phyloP scores from a whole-genome alignment of 2,329 filamentous ascomycete species.

The Gremmenia infestans region DNA sequence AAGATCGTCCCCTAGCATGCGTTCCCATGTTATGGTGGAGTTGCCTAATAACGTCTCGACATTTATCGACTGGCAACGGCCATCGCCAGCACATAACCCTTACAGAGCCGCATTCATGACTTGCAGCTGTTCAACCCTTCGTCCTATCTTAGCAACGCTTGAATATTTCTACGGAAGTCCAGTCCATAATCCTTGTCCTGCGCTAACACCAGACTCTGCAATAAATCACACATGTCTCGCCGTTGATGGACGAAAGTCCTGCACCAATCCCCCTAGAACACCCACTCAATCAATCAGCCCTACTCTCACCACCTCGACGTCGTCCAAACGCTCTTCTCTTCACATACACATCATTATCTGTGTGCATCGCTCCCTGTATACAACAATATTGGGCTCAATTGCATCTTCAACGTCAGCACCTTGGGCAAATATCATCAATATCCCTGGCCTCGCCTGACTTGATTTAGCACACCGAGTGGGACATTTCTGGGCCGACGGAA shows the following conservation, averaged over 20 bases:
- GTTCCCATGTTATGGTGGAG: constrained; percentile 51
- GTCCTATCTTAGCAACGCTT: constrained; percentile 35
- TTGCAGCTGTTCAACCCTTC: constrained; percentile 33
- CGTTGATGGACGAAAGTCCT: constrained; percentile 43
- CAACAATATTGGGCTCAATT: constrained; percentile 49
- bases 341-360: constrained; percentile 27
- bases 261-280: constrained; percentile 30
- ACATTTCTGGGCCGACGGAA: constrained; percentile 13
- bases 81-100: constrained; percentile 84
- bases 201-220: constrained; percentile 38
- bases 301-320: constrained; percentile 31
- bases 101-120: constrained; percentile 56
- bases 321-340: constrained; percentile 30
- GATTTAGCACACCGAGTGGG: constrained; percentile 23
- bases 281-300: constrained; percentile 31
- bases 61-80: constrained; percentile 75
- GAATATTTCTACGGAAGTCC: constrained; percentile 26
- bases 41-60: constrained; percentile 52
- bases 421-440: constrained; percentile 24
- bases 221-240: constrained; percentile 63
- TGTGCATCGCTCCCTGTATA: constrained; percentile 37
- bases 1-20: constrained; percentile 32
- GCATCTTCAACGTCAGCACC: constrained; percentile 36
- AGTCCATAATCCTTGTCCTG: constrained; percentile 29
- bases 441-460: constrained; percentile 23